phyloP scores from a whole-genome alignment of 2,329 filamentous ascomycete species.

The Sporothrix pallida region DNA sequence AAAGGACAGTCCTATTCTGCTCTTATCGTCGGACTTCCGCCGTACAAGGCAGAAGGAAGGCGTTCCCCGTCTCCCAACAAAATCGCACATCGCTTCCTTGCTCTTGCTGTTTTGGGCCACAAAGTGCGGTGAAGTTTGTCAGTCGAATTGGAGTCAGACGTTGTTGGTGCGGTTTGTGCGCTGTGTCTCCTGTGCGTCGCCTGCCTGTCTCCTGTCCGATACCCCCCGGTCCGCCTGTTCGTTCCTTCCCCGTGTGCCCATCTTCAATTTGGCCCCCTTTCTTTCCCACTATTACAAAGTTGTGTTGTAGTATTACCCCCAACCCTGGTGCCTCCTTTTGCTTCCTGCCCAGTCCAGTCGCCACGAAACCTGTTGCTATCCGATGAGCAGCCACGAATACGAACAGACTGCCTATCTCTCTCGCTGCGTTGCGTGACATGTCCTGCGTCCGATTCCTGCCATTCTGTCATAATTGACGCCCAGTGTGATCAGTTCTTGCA shows the following conservation, averaged over 20 bases:
- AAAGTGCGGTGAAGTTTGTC: conserved; percentile 21
- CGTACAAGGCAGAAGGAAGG: conserved; percentile 8
- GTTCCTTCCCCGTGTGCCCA: background rate
- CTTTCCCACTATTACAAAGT: background rate
- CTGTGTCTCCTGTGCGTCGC: conserved; percentile 19
- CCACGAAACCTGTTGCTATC: background rate
- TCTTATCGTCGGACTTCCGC: conserved; percentile 13
- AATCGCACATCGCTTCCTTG: conserved; percentile 17
- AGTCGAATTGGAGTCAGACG: conserved; percentile 23
- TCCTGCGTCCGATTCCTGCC: background rate
- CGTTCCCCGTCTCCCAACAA: conserved; percentile 23
- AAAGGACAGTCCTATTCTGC: background rate
- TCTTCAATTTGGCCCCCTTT: conserved; percentile 3
- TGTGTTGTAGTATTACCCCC: background rate
- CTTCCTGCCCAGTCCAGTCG: background rate
- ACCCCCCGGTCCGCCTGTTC: conserved; percentile 6
- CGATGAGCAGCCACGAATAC: conserved; percentile 22
- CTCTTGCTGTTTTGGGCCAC: conserved; percentile 13
- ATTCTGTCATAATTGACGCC: conserved; percentile 8
- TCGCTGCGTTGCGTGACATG: background rate
- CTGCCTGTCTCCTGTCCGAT: conserved; percentile 21
- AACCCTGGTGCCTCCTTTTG: background rate
- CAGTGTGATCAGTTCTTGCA: background rate
- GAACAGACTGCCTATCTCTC: background rate
- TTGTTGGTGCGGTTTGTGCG: conserved; percentile 12